phyloP scores from a whole-genome alignment of 306 rosid species.

The Lathyrus tuberosus region DNA sequence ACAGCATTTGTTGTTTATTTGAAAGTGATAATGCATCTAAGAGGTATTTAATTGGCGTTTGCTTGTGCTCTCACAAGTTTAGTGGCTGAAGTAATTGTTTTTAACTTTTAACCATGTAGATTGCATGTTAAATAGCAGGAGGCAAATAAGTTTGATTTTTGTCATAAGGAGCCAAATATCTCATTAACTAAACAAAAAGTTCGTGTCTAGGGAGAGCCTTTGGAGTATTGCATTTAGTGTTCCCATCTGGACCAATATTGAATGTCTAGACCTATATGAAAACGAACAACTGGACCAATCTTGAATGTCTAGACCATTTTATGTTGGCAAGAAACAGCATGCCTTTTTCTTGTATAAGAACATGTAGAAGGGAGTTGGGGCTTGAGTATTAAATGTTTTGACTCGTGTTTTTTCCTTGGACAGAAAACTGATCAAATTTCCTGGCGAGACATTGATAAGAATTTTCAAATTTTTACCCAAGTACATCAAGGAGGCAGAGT shows the following conservation, averaged over 20 bases:
- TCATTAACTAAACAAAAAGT: background rate
- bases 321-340: constrained; percentile 21
- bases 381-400: constrained; percentile 8
- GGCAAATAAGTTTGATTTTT: background rate
- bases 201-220: background rate
- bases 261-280: constrained; percentile 19
- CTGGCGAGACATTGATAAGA: constrained; percentile 66
- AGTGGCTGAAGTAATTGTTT: background rate
- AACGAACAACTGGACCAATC: background rate
- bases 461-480: constrained; percentile 72
- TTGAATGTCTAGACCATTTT: background rate
- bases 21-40: constrained; percentile 65
- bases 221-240: background rate
- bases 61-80: constrained; percentile 27
- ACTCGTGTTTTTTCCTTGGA: constrained; percentile 13
- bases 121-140: constrained; percentile 19
- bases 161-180: background rate
- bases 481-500: constrained; percentile 58
- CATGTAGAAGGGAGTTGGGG: background rate
- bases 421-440: constrained; percentile 81
- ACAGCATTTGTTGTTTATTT: constrained; percentile 68
- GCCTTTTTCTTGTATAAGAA: background rate
- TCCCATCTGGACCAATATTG: constrained; percentile 13
- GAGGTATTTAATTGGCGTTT: constrained; percentile 57
- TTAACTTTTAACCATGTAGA: constrained; percentile 15